Conservation (phyloP, 2,329 filamentous ascomycete species). For the Pseudocercospora musae region DNA sequence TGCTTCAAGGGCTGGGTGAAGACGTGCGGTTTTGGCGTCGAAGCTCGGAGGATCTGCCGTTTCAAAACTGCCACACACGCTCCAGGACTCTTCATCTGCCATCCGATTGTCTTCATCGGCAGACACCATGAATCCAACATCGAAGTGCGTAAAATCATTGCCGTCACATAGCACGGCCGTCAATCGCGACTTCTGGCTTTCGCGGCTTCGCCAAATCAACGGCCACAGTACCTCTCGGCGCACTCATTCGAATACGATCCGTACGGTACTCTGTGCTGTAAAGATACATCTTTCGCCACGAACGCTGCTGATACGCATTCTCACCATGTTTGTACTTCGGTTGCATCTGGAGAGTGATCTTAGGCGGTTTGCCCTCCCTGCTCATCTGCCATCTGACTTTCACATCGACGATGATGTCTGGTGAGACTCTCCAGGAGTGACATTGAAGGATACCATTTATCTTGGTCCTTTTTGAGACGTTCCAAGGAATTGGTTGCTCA, state of each 20-base stretch:
- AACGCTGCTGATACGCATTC: neutral
- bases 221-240: neutral
- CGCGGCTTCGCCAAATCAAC: too few species aligned
- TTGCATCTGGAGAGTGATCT: neutral
- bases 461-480: neutral
- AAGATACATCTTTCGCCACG: neutral
- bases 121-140: too few species aligned
- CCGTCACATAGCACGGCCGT: too few species aligned
- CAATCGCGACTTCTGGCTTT: too few species aligned
- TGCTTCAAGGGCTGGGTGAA: neutral
- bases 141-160: too few species aligned
- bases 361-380: neutral
- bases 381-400: neutral
- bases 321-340: neutral
- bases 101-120: too few species aligned
- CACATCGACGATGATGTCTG: neutral
- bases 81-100: too few species aligned
- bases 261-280: neutral
- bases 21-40: neutral
- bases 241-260: neutral
- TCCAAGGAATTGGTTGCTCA: neutral
- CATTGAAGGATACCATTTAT: neutral
- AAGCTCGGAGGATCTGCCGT: neutral
- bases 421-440: neutral
- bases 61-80: too few species aligned